Conservation (phyloP, 2,329 filamentous ascomycete genomes). For the Penicillium sp. region DNA sequence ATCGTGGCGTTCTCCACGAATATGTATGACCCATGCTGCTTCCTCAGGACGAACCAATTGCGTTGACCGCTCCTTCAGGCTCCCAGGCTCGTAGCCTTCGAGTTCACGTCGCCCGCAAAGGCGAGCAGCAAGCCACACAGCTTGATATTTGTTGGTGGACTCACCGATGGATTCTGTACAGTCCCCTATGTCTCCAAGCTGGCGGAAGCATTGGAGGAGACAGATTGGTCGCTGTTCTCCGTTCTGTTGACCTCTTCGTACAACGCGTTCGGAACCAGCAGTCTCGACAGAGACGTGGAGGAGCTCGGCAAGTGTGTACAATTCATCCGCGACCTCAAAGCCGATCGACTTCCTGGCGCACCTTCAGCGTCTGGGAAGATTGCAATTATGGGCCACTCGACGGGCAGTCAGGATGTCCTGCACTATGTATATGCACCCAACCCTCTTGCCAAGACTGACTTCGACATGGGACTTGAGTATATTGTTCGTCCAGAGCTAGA, state of each 20-base stretch:
- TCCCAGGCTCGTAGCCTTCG: slow-evolving; percentile 44
- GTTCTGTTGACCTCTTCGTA: slow-evolving; percentile 56
- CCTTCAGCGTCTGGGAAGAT: slow-evolving; percentile 49
- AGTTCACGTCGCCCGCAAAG: slow-evolving; percentile 34
- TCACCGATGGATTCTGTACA: slow-evolving; percentile 59
- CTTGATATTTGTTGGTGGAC: slow-evolving; percentile 61
- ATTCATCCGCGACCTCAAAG: slow-evolving; percentile 50
- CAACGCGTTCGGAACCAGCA: slow-evolving; percentile 56
- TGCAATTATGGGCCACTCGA: slow-evolving; percentile 71
- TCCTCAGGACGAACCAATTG: not conserved
- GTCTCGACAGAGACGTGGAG: slow-evolving; percentile 55
- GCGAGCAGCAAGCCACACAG: slow-evolving; percentile 46
- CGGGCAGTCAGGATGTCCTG: slow-evolving; percentile 69
- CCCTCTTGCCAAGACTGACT: slow-evolving; percentile 34
- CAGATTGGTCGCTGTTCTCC: slow-evolving; percentile 57
- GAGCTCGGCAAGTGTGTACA: slow-evolving; percentile 56
- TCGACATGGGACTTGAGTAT: slow-evolving; percentile 31
- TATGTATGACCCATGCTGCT: slow-evolving; percentile 33
- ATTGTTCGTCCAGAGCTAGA: slow-evolving; percentile 60
- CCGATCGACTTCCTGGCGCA: slow-evolving; percentile 13
- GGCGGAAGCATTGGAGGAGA: slow-evolving; percentile 50
- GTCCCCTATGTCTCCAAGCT: slow-evolving; percentile 57
- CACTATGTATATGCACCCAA: slow-evolving; percentile 59
- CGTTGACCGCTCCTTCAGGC: slow-evolving; percentile 31
- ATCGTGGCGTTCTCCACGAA: slow-evolving; percentile 39